Evolutionary conservation across 345 rosid genomes (phyloP), one percentile per base, ranked within the genome.

Genomic region (Luvunga scandens): DNA sequence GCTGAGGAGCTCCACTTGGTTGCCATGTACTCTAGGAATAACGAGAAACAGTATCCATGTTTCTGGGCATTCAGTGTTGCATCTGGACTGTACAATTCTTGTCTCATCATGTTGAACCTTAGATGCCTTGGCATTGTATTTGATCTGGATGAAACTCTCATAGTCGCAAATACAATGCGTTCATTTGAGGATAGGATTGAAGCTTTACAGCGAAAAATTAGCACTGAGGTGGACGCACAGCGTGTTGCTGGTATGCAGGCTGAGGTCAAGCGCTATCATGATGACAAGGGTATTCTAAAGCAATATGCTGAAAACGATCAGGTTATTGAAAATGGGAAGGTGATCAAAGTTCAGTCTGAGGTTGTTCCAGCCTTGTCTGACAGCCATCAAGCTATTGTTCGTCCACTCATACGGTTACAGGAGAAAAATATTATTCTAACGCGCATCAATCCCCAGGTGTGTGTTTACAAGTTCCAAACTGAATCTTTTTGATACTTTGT

Each of bases 51-150:
- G 50, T 78, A 86, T 71, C 93, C 98, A 65, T 94, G 91, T 85
- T 96, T 96, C 88, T 96, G 98, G 99, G 97, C 88, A 56, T 96
- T 96, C 84, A 81, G 61, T 76, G 93, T 90, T 74, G 85, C 88
- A 59, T 81, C 88, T 61, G 98, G 98, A 72, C 91, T 89, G 19
- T 97, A 97, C 67, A 76, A 86, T 75, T 89, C 97, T 27, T 91
- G 97, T 87, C 94, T 94, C 72, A 86, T 83, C 82, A 91, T 97
- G 99, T 78, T 97, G 83, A 93, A 97, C 77, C 88, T 93, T 79
- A 92, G 98, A 84, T 97, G 99, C 79, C 89, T 97, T 70, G 98
- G 97, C 76, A 97, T 97, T 77, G 99, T 97, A 66, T 97, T 97
- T 90, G 98, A 97, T 86, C 92, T 97, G 13, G 99, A 94, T 83